phyloP scores from a whole-genome alignment of 148 eudicot species.

The Dysphania ambrosioides region DNA sequence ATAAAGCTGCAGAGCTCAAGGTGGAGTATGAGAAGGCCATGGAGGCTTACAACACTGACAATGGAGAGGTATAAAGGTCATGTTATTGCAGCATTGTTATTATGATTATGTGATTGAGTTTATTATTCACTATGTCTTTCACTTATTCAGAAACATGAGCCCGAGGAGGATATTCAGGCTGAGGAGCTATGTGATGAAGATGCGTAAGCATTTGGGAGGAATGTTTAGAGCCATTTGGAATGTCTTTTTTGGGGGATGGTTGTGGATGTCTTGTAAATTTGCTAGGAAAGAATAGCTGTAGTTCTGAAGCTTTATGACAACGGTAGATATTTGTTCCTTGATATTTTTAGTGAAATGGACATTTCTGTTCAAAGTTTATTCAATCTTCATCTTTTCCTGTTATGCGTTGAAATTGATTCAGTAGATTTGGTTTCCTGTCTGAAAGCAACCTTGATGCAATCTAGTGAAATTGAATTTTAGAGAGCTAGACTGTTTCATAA shows the following conservation, averaged over 20 bases:
- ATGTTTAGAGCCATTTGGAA: background rate
- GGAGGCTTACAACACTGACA: conserved; percentile 39
- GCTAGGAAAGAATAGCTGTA: conserved; percentile 14
- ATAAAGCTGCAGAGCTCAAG: conserved; percentile 74
- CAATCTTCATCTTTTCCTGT: background rate
- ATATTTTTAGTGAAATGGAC: background rate
- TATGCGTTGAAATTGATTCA: background rate
- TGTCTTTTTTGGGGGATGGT: conserved; percentile 9
- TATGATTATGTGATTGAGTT: background rate
- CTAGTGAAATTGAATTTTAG: background rate
- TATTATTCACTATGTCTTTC: too few relatives aligned
- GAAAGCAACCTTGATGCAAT: background rate
- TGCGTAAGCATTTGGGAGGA: conserved; percentile 19
- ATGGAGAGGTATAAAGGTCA: conserved; percentile 25
- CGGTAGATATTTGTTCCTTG: background rate
- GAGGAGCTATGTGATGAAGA: conserved; percentile 39
- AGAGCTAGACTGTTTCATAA: conserved; percentile 1
- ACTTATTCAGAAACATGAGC: conserved; percentile 29
- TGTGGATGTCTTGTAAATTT: conserved; percentile 23
- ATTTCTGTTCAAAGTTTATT: background rate
- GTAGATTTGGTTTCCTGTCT: background rate
- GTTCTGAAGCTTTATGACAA: background rate
- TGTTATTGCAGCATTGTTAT: background rate
- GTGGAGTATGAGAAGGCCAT: conserved; percentile 58
- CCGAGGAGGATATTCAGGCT: conserved; percentile 28